phyloP scores from a whole-genome alignment of 2,329 filamentous ascomycete species.

The Diaporthe vexans region DNA sequence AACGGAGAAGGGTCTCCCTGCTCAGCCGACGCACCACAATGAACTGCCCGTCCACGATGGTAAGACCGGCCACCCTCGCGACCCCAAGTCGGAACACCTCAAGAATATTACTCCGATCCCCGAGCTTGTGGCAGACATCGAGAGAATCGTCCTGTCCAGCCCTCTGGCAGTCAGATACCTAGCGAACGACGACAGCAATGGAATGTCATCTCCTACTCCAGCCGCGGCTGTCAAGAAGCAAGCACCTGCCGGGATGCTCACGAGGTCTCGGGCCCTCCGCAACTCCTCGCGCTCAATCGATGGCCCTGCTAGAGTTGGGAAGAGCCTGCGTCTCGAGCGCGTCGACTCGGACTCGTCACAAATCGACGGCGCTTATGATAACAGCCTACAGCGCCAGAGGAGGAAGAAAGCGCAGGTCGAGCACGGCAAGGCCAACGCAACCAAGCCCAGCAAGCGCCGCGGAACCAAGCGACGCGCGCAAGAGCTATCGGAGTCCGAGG shows the following conservation, averaged over 20 bases:
- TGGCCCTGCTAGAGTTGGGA: neutral
- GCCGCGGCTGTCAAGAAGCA: neutral
- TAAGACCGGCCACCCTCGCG: neutral
- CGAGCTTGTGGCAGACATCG: constrained; percentile 29
- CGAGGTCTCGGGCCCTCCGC: neutral
- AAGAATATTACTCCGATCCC: constrained; percentile 9
- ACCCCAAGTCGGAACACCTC: neutral
- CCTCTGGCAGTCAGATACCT: neutral
- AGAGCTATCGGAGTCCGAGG: neutral
- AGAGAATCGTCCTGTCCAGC: constrained; percentile 13
- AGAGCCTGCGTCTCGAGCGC: neutral
- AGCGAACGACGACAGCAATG: too few relatives aligned
- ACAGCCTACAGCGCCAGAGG: neutral
- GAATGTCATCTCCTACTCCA: too few relatives aligned
- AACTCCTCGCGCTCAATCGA: neutral
- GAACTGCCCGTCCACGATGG: neutral
- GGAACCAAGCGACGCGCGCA: neutral
- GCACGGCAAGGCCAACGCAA: neutral
- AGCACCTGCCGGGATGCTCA: neutral
- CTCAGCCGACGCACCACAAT: neutral
- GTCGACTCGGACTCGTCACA: neutral
- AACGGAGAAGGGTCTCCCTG: neutral
- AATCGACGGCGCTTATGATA: constrained; percentile 1
- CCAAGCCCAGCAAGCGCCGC: neutral
- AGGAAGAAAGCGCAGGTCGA: neutral